Conservation (phyloP, 1,139 yeast species). For the Petasospora fabianii region DNA sequence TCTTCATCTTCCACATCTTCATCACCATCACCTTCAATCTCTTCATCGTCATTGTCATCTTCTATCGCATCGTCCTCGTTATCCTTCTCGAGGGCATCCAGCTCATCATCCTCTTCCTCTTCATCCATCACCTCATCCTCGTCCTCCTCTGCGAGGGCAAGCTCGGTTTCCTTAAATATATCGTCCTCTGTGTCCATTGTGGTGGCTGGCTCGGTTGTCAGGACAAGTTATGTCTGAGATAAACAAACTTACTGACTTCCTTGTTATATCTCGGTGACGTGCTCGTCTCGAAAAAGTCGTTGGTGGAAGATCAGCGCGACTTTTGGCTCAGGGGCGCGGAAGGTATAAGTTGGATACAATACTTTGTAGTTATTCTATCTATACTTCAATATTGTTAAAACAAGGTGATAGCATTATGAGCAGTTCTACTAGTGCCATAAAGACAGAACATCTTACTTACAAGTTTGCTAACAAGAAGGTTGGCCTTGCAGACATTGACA, state of each 20-base stretch:
- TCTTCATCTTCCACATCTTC: constrained; percentile 20
- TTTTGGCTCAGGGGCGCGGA: too few species aligned
- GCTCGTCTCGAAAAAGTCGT: too few species aligned
- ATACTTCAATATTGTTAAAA: too few species aligned
- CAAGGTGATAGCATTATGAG: background rate
- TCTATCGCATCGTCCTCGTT: constrained; percentile 29
- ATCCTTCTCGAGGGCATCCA: constrained; percentile 23
- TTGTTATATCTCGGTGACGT: too few species aligned
- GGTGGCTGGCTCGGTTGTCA: background rate
- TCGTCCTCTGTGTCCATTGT: constrained; percentile 31
- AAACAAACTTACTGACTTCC: too few species aligned
- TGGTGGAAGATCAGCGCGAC: too few species aligned
- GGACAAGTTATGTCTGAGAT: background rate
- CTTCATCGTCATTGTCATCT: constrained; percentile 30
- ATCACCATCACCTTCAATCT: constrained; percentile 29
- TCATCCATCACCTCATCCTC: constrained; percentile 29
- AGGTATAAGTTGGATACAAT: too few species aligned
- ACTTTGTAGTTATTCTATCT: too few species aligned
- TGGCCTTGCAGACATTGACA: constrained; percentile 62
- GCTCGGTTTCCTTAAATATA: constrained; percentile 31
- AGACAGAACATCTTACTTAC: constrained; percentile 64
- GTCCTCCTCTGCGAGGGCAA: constrained; percentile 30
- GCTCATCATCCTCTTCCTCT: constrained; percentile 30
- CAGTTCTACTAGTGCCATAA: too few species aligned
- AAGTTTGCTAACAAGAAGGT: constrained; percentile 64